Evolutionary conservation across 2,329 filamentous ascomycete species (phyloP).

Genomic region (Helotiales sp.): DNA sequence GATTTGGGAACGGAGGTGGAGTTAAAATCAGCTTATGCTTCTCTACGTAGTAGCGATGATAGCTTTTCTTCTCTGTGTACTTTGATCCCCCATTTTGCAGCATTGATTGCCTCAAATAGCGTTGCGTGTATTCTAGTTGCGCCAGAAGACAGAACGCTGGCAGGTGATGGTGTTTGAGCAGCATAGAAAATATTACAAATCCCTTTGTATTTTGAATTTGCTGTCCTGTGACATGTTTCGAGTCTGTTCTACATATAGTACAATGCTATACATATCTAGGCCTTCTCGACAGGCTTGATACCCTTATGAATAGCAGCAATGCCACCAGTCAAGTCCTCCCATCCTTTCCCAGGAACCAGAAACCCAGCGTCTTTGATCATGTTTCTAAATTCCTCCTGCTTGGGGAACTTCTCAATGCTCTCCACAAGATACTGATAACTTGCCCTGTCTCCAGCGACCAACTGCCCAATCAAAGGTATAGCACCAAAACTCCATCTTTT

Average conservation of each 20-base stretch:
- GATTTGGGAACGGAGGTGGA: conserved; percentile 34
- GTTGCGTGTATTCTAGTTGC: conserved; percentile 38
- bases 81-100: conserved; percentile 33
- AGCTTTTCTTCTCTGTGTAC: conserved; percentile 37
- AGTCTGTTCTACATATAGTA: conserved; percentile 12
- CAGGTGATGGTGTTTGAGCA: conserved; percentile 25
- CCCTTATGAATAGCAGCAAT: conserved; percentile 97
- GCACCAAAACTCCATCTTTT: conserved; percentile 95
- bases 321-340: conserved; percentile 87
- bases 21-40: conserved; percentile 37
- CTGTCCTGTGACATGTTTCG: neutral
- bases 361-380: conserved; percentile 89
- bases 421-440: conserved; percentile 99
- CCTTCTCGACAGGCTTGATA: conserved; percentile 65
- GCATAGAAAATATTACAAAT: conserved; percentile 35
- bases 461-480: conserved; percentile 91
- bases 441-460: conserved; percentile 90
- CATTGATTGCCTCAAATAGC: conserved; percentile 33
- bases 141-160: conserved; percentile 31
- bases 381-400: conserved; percentile 76
- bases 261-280: conserved; percentile 11
- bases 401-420: conserved; percentile 92
- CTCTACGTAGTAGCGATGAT: conserved; percentile 33
- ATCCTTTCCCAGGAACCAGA: conserved; percentile 76
- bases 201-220: conserved; percentile 23